A percentile compares a stretch with the other conserved stretches of the same genome.
Conservation (phyloP, 768 basidiomycete species). For the Amanita rubescens region DNA sequence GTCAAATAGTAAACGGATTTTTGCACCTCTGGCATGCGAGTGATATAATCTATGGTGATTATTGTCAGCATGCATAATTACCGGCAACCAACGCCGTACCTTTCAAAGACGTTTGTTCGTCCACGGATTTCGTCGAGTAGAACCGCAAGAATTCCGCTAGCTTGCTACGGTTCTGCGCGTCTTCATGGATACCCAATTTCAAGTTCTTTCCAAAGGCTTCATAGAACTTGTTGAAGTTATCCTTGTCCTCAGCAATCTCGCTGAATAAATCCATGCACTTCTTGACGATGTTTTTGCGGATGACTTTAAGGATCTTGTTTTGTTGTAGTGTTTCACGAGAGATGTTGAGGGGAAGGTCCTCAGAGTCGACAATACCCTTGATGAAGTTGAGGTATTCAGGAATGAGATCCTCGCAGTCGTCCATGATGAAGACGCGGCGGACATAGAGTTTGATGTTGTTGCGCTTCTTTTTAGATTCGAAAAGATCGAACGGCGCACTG, state of each 20-base stretch:
- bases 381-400: slow-evolving; percentile 99
- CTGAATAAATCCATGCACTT: slow-evolving; percentile 91
- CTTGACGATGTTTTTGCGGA: slow-evolving; percentile 99
- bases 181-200: slow-evolving; percentile 99
- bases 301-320: slow-evolving; percentile 99
- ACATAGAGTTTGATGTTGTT: slow-evolving; percentile 99
- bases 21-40: slow-evolving; percentile 98
- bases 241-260: slow-evolving; percentile 99
- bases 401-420: slow-evolving; percentile 98
- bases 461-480: slow-evolving; percentile 99
- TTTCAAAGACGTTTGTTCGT: slow-evolving; percentile 91
- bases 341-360: slow-evolving; percentile 99
- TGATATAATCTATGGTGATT: slow-evolving; percentile 78
- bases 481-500: slow-evolving; percentile 97
- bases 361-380: slow-evolving; percentile 99
- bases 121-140: slow-evolving; percentile 89
- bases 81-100: slow-evolving; percentile 35
- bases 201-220: slow-evolving; percentile 99
- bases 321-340: slow-evolving; percentile 99
- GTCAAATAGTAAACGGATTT: slow-evolving; percentile 99
- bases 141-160: slow-evolving; percentile 99
- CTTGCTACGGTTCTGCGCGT: slow-evolving; percentile 97
- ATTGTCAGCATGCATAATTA: neutral
- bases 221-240: slow-evolving; percentile 96
- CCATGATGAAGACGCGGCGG: slow-evolving; percentile 99